Conservation (phyloP, 805 yeast species). For the Hanseniaspora valbyensis region DNA sequence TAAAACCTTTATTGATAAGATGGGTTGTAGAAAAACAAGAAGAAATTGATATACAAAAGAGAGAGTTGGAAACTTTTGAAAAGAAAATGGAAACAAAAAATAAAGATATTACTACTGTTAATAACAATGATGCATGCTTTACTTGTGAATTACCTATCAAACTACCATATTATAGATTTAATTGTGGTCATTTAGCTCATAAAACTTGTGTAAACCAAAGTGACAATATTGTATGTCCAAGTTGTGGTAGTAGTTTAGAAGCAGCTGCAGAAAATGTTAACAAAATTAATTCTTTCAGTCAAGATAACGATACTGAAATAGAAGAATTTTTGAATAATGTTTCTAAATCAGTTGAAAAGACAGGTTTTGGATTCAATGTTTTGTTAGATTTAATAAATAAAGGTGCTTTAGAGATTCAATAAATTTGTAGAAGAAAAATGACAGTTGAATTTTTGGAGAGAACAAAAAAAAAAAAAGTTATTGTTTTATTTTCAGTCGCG, state of each 20-base stretch:
- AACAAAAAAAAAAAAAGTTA: too few species aligned
- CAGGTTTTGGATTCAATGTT: conserved; percentile 45
- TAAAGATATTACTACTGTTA: conserved; percentile 33
- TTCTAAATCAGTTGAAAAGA: conserved; percentile 22
- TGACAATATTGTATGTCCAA: conserved; percentile 46
- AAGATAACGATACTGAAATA: conserved; percentile 49
- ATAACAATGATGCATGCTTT: conserved; percentile 54
- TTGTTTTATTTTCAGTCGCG: background rate
- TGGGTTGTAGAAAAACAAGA: conserved; percentile 47
- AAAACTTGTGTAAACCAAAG: conserved; percentile 60
- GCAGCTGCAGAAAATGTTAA: conserved; percentile 47
- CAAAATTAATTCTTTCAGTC: conserved; percentile 51
- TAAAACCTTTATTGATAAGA: conserved; percentile 56
- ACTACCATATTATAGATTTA: conserved; percentile 71
- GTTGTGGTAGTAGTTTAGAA: conserved; percentile 62
- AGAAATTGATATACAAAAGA: conserved; percentile 59
- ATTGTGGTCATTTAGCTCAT: conserved; percentile 79
- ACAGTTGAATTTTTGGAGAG: conserved; percentile 15
- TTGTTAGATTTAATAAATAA: conserved; percentile 75
- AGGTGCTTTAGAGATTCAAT: conserved; percentile 58
- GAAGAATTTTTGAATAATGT: conserved; percentile 41
- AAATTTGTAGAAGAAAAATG: too few species aligned
- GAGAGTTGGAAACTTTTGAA: conserved; percentile 56
- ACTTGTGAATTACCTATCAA: conserved; percentile 57
- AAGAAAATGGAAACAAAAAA: conserved; percentile 49